These are phyloP conservation scores for Metrosideros polymorpha DNA, from an alignment of 441 rosid genomes.

Conservation along the genomic window DNA sequence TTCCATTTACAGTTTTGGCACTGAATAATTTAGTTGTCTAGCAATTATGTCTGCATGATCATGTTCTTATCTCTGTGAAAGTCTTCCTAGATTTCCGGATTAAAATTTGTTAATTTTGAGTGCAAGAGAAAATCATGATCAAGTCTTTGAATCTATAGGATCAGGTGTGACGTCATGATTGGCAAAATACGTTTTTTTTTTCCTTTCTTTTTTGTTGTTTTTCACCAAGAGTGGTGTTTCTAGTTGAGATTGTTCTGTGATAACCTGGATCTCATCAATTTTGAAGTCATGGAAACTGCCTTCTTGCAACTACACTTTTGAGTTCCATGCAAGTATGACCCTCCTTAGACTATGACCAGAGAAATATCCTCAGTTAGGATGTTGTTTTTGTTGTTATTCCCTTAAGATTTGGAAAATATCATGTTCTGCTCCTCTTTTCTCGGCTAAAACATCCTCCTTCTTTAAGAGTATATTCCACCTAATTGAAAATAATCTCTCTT, in stretches of 20 bases:
- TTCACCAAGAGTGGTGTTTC: not conserved
- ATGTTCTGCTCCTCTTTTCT: not conserved
- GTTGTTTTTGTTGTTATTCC: not conserved
- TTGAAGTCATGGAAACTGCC: not conserved
- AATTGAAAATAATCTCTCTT: not conserved
- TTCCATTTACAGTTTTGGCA: not conserved
- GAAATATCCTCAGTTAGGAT: not conserved
- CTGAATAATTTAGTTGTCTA: not conserved
- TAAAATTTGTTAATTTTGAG: not conserved
- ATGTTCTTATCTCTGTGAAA: not conserved
- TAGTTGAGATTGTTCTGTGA: not conserved
- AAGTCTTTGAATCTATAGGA: not conserved
- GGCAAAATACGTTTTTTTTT: not conserved
- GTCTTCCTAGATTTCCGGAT: not conserved
- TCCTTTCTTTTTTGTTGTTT: not conserved
- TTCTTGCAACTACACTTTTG: not conserved
- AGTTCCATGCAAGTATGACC: not conserved
- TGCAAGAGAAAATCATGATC: not conserved
- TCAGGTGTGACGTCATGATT: not conserved
- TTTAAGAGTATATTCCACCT: not conserved
- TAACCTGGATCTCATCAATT: not conserved
- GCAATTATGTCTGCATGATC: not conserved
- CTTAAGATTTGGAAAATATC: not conserved
- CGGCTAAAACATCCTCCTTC: not conserved
- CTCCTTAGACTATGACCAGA: not conserved